A percentile compares a stretch with the other conserved stretches of the same genome.
phyloP scores from a whole-genome alignment of 495 filamentous ascomycete species.

The Neurospora tetrasperma region DNA sequence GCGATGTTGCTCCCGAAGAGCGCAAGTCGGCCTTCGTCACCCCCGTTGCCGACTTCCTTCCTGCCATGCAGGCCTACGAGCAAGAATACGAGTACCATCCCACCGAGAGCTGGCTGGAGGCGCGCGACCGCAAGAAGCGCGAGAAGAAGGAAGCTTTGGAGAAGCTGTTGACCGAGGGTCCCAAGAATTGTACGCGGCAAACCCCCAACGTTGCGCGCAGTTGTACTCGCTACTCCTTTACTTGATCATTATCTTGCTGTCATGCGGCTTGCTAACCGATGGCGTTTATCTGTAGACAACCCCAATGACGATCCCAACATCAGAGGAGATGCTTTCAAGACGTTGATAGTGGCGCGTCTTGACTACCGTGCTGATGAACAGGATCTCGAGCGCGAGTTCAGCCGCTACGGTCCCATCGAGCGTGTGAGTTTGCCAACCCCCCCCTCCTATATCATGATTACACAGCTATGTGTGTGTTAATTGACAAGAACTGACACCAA shows the following conservation, averaged over 20 bases:
- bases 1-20: conserved; percentile 74
- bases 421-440: conserved; percentile 46
- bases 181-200: conserved; percentile 53
- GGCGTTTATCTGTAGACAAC: conserved; percentile 39
- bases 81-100: conserved; percentile 65
- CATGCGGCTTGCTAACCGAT: conserved; percentile 4
- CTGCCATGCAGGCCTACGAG: conserved; percentile 57
- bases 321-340: conserved; percentile 88
- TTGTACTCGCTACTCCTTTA: background rate
- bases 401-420: conserved; percentile 89
- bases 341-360: conserved; percentile 83
- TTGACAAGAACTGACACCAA: background rate
- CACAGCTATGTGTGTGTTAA: background rate
- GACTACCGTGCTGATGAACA: conserved; percentile 80
- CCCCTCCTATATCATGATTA: background rate
- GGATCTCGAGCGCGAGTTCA: conserved; percentile 90
- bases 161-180: conserved; percentile 53
- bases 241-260: background rate
- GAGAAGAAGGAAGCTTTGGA: conserved; percentile 64
- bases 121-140: conserved; percentile 62
- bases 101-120: conserved; percentile 88
- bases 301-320: conserved; percentile 73
- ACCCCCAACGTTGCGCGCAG: conserved; percentile 5
- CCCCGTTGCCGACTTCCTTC: conserved; percentile 64
- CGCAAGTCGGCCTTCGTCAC: conserved; percentile 60